Conservation (phyloP, 2,329 filamentous ascomycete species). For the Stagonosporopsis rhizophila region DNA sequence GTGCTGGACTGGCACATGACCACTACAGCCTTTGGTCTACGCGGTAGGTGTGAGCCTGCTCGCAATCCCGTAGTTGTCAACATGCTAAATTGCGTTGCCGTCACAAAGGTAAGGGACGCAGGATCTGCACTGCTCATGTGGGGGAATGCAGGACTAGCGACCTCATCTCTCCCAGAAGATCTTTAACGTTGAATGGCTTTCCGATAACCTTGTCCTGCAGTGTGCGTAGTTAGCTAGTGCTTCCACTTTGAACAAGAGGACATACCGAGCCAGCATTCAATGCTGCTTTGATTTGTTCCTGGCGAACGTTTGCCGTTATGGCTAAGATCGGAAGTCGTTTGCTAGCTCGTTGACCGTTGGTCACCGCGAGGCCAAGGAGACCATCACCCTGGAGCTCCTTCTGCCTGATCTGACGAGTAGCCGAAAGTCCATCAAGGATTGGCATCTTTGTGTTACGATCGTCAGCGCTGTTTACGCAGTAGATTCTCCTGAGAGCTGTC, state of each 20-base stretch:
- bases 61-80: no score
- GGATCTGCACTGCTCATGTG: not conserved
- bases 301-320: slow-evolving; percentile 37
- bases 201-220: slow-evolving; percentile 39
- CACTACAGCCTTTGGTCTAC: no score
- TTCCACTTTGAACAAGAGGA: accelerated
- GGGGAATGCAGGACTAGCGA: not conserved
- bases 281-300: slow-evolving; percentile 1
- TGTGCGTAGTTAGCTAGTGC: not conserved
- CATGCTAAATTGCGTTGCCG: no score
- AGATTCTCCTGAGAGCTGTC: not conserved
- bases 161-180: slow-evolving; percentile 39
- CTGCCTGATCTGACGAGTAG: slow-evolving; percentile 29
- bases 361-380: slow-evolving; percentile 26
- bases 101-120: no score
- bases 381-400: slow-evolving; percentile 6
- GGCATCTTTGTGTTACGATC: slow-evolving; percentile 27
- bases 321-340: slow-evolving; percentile 31
- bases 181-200: slow-evolving; percentile 45
- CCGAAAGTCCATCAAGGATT: slow-evolving; percentile 34
- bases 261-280: slow-evolving; percentile 3
- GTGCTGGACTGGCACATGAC: no score
- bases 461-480: slow-evolving; percentile 5
- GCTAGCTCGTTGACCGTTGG: slow-evolving; percentile 20
- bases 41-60: no score